Evolutionary conservation across 164 flowering plant genomes (phyloP), one percentile per base, ranked within the genome.

Genomic region (Litsea cubeba): DNA sequence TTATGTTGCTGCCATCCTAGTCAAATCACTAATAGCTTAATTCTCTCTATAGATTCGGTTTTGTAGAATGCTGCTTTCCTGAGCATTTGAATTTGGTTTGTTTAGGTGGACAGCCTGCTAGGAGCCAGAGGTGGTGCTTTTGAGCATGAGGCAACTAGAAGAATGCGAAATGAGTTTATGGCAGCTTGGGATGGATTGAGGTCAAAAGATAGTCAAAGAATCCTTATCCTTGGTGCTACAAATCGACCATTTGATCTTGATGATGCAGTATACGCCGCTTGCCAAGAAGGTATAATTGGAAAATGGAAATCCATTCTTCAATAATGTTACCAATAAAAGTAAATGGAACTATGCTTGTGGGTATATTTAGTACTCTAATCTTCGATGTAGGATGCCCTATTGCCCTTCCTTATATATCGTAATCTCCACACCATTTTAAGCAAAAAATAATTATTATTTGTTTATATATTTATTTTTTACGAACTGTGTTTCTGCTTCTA

Each of bases 161-260:
- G 98, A 85, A 96, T 96, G 99, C 82, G 97, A 69, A 96, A 96
- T 81, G 99, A 96, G 75, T 94, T 96, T 73, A 96, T 96, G 99
- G 96, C 99, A 49, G 99, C 99, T 63, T 96, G 99, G 99, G 99
- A 96, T 87, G 99, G 99, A 63, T 81, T 96, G 83, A 87, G 98
- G 84, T 72, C 99, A 18, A 96, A 96, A 85, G 99, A 96, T 71
- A 96, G 91, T 82, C 97, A 96, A 80, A 86, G 95, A 84, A 94
- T 96, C 49, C 92, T 96, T 49, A 89, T 96, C 74, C 97, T 96
- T 79, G 98, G 98, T 75, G 99, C 99, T 23, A 96, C 99, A 69
- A 96, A 96, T 85, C 86, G 99, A 25, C 99, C 99, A 12, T 94
- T 93, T 82, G 99, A 96, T 81, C 99, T 96, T 79, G 99, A 96